Conservation (phyloP, 2,329 filamentous ascomycete genomes). For the Fusarium nematophilum region DNA sequence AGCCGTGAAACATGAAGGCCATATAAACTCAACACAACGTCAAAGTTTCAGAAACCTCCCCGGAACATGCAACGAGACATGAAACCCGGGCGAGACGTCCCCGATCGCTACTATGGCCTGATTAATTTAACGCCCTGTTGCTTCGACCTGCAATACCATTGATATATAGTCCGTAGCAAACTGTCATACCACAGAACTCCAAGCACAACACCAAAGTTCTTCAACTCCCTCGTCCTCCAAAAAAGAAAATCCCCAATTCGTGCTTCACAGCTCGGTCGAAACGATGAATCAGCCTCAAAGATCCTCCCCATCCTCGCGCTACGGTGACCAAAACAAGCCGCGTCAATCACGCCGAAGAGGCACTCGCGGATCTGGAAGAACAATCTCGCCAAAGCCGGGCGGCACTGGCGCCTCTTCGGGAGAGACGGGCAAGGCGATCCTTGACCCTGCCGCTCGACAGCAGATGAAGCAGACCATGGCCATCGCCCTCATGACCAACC, state of each 20-base stretch:
- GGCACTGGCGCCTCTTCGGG: not conserved
- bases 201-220: not conserved
- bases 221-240: no score
- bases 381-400: not conserved
- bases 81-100: no score
- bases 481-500: constrained; percentile 27
- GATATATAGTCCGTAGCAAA: no score
- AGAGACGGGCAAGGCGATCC: constrained; percentile 5
- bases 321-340: not conserved
- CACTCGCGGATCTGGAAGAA: constrained; percentile 13
- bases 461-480: constrained; percentile 35
- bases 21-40: no score
- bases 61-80: no score
- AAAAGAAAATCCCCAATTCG: no score
- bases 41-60: no score
- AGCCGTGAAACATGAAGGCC: no score
- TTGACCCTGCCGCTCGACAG: constrained; percentile 27
- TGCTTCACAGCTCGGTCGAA: not conserved
- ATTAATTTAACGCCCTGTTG: no score
- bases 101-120: no score
- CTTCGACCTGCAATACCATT: no score
- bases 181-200: no score
- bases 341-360: constrained; percentile 2
- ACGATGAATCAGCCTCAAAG: not conserved
- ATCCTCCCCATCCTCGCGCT: not conserved